phyloP scores from a whole-genome alignment of 495 filamentous ascomycete genomes.

The Podospora appendiculata region DNA sequence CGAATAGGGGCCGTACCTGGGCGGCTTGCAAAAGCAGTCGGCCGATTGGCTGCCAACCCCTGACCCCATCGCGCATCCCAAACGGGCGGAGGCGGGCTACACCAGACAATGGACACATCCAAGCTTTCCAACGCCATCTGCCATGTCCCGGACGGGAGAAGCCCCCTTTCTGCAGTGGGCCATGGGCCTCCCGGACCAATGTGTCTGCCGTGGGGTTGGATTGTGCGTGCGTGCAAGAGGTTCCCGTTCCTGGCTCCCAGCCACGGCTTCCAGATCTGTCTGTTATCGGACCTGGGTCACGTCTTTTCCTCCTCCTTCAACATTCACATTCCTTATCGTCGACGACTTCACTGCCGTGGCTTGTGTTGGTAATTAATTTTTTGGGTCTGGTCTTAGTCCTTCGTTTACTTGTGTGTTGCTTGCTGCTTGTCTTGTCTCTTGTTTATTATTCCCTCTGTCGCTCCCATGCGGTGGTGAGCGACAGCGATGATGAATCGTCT shows the following conservation, averaged over 20 bases:
- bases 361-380: slow-evolving; percentile 9
- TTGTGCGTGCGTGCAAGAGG: neutral
- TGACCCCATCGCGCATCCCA: slow-evolving; percentile 3
- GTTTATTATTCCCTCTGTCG: slow-evolving; percentile 17
- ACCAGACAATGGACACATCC: slow-evolving; percentile 1
- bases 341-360: slow-evolving; percentile 11
- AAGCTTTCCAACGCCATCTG: slow-evolving; percentile 5
- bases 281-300: slow-evolving; percentile 7
- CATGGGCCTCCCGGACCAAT: slow-evolving; percentile 7
- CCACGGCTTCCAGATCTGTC: slow-evolving; percentile 10
- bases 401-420: slow-evolving; percentile 5
- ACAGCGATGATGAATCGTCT: slow-evolving; percentile 22
- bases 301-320: slow-evolving; percentile 15
- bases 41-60: neutral
- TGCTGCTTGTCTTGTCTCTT: slow-evolving; percentile 12
- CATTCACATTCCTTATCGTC: slow-evolving; percentile 16
- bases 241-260: neutral
- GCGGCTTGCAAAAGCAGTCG: neutral
- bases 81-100: slow-evolving; percentile 8
- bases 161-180: slow-evolving; percentile 14
- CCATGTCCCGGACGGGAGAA: slow-evolving; percentile 4
- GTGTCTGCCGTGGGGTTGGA: slow-evolving; percentile 10
- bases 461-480: slow-evolving; percentile 27
- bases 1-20: slow-evolving; percentile 3
- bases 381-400: slow-evolving; percentile 10